Conservation (phyloP, 1,284 basidiomycete species). For the Farysia itapuensis region DNA sequence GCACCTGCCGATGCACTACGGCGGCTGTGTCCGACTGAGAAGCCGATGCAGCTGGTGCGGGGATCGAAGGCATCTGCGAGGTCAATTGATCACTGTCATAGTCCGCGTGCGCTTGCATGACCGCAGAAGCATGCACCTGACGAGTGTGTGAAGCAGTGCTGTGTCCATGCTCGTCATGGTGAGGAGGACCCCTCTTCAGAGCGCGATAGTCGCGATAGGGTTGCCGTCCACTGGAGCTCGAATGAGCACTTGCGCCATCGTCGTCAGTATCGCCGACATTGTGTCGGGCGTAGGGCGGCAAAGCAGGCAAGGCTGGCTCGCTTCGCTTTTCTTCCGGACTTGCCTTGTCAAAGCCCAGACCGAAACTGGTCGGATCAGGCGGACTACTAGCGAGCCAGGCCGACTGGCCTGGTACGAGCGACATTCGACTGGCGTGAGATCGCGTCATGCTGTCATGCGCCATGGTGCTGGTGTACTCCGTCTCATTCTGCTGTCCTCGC, state of each 20-base stretch:
- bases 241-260: conserved; percentile 27
- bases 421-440: conserved; percentile 25
- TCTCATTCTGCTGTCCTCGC: conserved; percentile 2
- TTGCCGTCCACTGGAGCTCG: conserved; percentile 29
- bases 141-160: too few relatives aligned
- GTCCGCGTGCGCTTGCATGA: too few relatives aligned
- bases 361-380: conserved; percentile 35
- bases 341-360: conserved; percentile 30
- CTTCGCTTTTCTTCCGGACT: conserved; percentile 25
- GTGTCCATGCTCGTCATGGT: too few relatives aligned
- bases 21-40: too few relatives aligned
- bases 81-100: too few relatives aligned
- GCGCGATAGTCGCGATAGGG: conserved; percentile 30
- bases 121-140: too few relatives aligned
- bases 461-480: conserved; percentile 1
- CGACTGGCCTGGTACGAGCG: conserved; percentile 23
- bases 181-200: too few relatives aligned
- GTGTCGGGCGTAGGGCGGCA: conserved; percentile 6
- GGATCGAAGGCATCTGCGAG: too few relatives aligned
- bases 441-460: conserved; percentile 14
- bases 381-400: conserved; percentile 38
- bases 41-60: too few relatives aligned
- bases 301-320: conserved; percentile 4
- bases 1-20: too few relatives aligned
- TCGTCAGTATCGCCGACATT: conserved; percentile 29